A percentile compares a stretch with the other conserved stretches of the same genome.
Evolutionary conservation across 2,329 filamentous ascomycete genomes (phyloP).

Genomic region (Hypoxylon rubiginosum): DNA sequence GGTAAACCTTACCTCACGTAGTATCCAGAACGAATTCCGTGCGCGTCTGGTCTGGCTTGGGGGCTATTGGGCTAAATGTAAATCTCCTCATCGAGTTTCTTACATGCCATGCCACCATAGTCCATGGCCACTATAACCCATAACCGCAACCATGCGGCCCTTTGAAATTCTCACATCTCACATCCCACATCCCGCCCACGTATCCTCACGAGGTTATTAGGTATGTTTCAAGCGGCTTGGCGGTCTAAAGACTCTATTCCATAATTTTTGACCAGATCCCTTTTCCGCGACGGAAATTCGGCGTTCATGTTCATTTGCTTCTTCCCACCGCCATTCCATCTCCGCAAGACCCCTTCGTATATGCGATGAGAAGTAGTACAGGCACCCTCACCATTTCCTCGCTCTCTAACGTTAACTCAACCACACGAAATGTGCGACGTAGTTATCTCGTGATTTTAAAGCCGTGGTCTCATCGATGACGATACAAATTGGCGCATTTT

Average conservation of each 20-base stretch:
- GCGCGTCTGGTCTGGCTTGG: slow-evolving; percentile 2
- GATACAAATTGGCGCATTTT: background rate
- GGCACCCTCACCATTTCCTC: no score
- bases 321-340: background rate
- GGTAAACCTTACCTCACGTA: slow-evolving; percentile 31
- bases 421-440: background rate
- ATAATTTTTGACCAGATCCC: background rate
- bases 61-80: slow-evolving; percentile 24
- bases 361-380: no score
- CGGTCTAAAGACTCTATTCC: background rate
- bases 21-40: slow-evolving; percentile 16
- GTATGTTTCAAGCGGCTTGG: slow-evolving; percentile 15
- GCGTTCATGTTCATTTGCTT: background rate
- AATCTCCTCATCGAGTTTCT: slow-evolving; percentile 9
- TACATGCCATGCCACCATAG: no score
- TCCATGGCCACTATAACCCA: no score
- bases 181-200: slow-evolving; percentile 7
- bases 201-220: no score
- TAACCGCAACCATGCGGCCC: no score
- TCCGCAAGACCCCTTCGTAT: no score
- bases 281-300: background rate
- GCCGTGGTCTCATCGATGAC: background rate
- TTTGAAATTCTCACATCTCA: slow-evolving; percentile 8
- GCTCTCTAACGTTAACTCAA: no score
- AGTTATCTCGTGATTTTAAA: background rate